Percentiles rank a stretch among this genome's conserved stretches.
Evolutionary conservation across 805 yeast species (phyloP).

Genomic region (Schizosaccharomyces cryophilus): DNA sequence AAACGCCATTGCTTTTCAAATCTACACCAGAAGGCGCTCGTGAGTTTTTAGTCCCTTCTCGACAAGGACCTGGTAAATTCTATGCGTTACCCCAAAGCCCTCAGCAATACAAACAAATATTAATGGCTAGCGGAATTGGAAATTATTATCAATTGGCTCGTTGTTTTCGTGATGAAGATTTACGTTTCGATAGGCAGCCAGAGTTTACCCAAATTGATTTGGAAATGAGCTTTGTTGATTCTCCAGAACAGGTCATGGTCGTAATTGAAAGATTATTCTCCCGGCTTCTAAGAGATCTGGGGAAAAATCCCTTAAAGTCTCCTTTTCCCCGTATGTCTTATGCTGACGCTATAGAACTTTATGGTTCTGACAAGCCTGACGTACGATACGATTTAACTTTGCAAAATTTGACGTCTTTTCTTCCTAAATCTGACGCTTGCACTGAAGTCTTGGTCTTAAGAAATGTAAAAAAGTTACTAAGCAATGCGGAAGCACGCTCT

Average conservation of each 20-base stretch:
- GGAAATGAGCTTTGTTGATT: constrained; percentile 67
- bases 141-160: constrained; percentile 74
- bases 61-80: constrained; percentile 27
- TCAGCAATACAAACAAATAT: constrained; percentile 82
- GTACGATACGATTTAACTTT: constrained; percentile 21
- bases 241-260: constrained; percentile 32
- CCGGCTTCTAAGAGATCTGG: constrained; percentile 29
- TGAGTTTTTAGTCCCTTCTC: constrained; percentile 82
- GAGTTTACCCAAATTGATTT: constrained; percentile 94
- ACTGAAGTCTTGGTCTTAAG: not conserved
- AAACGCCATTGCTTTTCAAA: constrained; percentile 79
- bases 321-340: constrained; percentile 30
- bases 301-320: constrained; percentile 7
- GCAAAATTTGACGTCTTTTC: not conserved
- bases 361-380: constrained; percentile 91
- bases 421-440: not conserved
- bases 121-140: constrained; percentile 82
- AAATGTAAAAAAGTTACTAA: not conserved
- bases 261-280: constrained; percentile 36
- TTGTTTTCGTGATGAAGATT: constrained; percentile 90
- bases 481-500: not conserved
- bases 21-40: constrained; percentile 97
- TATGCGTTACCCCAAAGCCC: constrained; percentile 95
- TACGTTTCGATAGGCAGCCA: constrained; percentile 86
- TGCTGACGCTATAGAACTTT: constrained; percentile 38